Conservation (phyloP, 148 eudicot genomes). For the Silene uniflora region DNA sequence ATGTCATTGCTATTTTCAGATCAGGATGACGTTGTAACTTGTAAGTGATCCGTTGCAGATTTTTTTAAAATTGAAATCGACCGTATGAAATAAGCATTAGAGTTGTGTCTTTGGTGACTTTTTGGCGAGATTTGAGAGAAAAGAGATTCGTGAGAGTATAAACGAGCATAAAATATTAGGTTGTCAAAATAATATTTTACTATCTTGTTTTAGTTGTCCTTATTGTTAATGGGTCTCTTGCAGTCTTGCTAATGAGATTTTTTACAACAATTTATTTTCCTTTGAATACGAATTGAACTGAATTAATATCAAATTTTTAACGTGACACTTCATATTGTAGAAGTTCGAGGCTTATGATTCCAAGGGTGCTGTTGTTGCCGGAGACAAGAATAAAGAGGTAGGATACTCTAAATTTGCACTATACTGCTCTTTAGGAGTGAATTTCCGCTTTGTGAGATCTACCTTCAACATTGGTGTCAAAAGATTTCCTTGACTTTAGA, state of each 20-base stretch:
- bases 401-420: background rate
- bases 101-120: no score
- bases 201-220: background rate
- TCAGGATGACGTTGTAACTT: no score
- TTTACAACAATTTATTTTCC: no score
- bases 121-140: no score
- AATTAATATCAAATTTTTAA: background rate
- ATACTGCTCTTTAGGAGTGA: background rate
- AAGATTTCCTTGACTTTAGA: background rate
- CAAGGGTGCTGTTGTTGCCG: constrained; percentile 70
- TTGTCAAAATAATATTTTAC: background rate
- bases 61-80: no score
- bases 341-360: constrained; percentile 93
- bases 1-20: no score
- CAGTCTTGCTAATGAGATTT: no score
- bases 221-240: background rate
- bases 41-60: no score
- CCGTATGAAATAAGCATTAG: no score
- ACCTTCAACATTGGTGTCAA: background rate
- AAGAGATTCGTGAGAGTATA: no score
- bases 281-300: background rate
- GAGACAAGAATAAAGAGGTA: constrained; percentile 93
- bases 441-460: background rate
- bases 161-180: background rate
- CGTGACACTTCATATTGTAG: constrained; percentile 36